Evolutionary conservation across 202 grass and related monocot species (phyloP), one percentile per base, ranked within the genome.

Genomic region (Zoysia matrella): DNA sequence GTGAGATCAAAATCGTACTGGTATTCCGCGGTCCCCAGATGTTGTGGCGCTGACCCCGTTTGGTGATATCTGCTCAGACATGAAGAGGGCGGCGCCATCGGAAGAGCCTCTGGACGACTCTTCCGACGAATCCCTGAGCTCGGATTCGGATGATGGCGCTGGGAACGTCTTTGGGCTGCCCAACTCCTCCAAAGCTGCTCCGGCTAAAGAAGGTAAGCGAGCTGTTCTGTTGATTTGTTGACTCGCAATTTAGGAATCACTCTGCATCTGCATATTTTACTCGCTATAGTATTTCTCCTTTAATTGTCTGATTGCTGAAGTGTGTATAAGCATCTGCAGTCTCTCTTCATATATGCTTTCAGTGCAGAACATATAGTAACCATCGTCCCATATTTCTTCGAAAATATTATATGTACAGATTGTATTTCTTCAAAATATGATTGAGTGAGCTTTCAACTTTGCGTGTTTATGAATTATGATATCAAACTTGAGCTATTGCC

Each of bases 41-140:
- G 22, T 43, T 5, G 47, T 69, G 68, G 0, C 42, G 3, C 79
- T 83, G 48, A 83, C 30, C 11, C 51, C 43, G 8, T 71, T 44
- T 41, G 70, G 40, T 45, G 58, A 69, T 42, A 55, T 36, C 30
- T 36, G 30, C 30, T 60, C 60, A 80, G 83, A 73, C 74, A 97
- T 97, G 94, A 94, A 97, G 85, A 90, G 91, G 86, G 79, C 94
- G 61, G 89, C 83, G 52, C 83, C 84, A 66, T 80, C 62, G 71
- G 83, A 77, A 71, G 81, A 91, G 14, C 76, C 83, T 3, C 11
- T 66, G 41, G 78, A 64, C 0, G 10, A 81, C 41, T 91, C 87
- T 64, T 94, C 86, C 53, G 85, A 82, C 15, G 87, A 84, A 30
- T 88, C 85, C 8, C 64, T 83, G 69, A 82, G 73, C 73, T 92